These are phyloP conservation scores for Bryoglossum gracile DNA, from an alignment of 495 filamentous ascomycete genomes.

Conservation along the genomic window DNA sequence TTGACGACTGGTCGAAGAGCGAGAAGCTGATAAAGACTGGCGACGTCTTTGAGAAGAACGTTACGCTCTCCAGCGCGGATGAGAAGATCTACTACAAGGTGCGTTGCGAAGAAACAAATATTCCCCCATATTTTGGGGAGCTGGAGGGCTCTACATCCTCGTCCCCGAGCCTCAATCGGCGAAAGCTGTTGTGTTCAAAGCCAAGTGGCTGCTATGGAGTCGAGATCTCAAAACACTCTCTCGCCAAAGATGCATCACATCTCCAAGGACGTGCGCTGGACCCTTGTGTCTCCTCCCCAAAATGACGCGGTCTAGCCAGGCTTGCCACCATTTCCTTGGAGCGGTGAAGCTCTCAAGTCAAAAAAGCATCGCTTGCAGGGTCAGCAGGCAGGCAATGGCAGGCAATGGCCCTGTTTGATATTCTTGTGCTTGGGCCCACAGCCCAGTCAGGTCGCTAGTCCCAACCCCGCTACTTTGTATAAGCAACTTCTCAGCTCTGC, in stretches of 20 bases:
- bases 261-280: neutral
- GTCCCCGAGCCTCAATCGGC: neutral
- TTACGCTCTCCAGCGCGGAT: conserved; percentile 52
- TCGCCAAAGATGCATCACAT: neutral
- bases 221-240: neutral
- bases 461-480: conserved; percentile 22
- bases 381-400: conserved; percentile 10
- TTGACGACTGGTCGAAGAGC: conserved; percentile 87
- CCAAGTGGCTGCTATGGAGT: neutral
- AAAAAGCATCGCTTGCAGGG: conserved; percentile 7
- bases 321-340: conserved; percentile 11
- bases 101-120: conserved; percentile 4
- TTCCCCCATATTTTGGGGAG: neutral
- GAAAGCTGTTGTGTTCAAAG: too few species aligned
- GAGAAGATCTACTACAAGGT: conserved; percentile 83
- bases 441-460: conserved; percentile 10
- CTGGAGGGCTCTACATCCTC: neutral
- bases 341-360: conserved; percentile 22
- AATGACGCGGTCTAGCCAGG: conserved; percentile 14
- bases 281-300: neutral
- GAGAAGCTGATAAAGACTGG: conserved; percentile 69
- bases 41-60: conserved; percentile 66
- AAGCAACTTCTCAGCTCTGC: neutral
- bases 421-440: conserved; percentile 12
- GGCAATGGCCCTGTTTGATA: conserved; percentile 18